Evolutionary conservation across 352 stramenopile species (phyloP).

Genomic region (Globisporangium nagaii): DNA sequence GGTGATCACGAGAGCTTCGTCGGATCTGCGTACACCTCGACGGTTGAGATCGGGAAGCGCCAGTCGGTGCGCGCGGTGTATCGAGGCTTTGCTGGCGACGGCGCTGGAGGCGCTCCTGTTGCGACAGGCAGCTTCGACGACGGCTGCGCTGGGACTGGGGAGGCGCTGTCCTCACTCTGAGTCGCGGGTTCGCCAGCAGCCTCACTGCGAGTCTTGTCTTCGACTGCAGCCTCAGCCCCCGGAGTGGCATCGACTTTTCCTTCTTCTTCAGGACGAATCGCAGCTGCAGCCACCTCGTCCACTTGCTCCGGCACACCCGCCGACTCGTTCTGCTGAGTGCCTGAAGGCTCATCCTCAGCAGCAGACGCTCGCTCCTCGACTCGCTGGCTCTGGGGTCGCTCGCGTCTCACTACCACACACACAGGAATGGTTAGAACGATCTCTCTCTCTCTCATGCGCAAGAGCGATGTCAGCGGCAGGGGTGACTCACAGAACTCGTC

Average conservation of each 20-base stretch:
- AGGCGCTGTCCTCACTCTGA: slow-evolving; percentile 2
- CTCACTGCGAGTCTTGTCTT: neutral
- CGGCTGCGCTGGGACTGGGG: slow-evolving; percentile 4
- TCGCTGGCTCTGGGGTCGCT: neutral
- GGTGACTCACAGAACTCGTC: slow-evolving; percentile 70
- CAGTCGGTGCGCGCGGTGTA: slow-evolving; percentile 53
- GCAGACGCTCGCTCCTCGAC: neutral
- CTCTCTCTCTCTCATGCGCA: neutral
- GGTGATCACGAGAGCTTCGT: slow-evolving; percentile 11
- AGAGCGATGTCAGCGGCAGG: too few relatives aligned
- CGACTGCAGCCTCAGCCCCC: neutral
- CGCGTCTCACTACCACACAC: slow-evolving; percentile 5
- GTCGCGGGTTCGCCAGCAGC: neutral
- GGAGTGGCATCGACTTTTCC: neutral
- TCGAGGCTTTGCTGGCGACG: slow-evolving; percentile 21
- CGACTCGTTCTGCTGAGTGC: too few relatives aligned
- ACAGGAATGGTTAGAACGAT: neutral
- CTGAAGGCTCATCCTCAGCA: neutral
- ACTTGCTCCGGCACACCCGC: too few relatives aligned
- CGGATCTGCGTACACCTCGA: slow-evolving; percentile 55
- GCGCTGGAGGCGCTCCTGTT: neutral
- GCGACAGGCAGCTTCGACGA: too few relatives aligned
- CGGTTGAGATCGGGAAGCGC: slow-evolving; percentile 74
- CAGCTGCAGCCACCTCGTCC: neutral
- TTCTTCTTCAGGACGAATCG: neutral